phyloP scores from a whole-genome alignment of 1,139 yeast species.

The Kurtzmaniella natalensis region DNA sequence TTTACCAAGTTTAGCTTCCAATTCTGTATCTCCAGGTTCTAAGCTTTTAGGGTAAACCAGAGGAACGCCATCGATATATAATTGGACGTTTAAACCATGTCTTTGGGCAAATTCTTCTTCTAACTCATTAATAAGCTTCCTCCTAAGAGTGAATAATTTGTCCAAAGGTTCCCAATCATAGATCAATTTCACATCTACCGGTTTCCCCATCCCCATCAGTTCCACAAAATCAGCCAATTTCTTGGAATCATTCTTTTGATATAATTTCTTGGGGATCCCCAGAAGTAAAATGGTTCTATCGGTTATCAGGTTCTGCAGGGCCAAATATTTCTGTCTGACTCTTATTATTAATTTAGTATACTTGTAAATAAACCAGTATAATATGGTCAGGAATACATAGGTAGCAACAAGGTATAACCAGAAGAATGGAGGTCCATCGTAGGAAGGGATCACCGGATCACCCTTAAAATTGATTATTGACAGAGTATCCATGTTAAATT shows the following conservation, averaged over 20 bases:
- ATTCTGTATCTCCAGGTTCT: slow-evolving; percentile 1
- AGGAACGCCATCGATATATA: slow-evolving; percentile 29
- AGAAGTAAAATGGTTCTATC: slow-evolving; percentile 87
- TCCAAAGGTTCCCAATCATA: slow-evolving; percentile 53
- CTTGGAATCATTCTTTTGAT: slow-evolving; percentile 34
- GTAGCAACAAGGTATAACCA: slow-evolving; percentile 90
- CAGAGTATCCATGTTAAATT: too few relatives aligned
- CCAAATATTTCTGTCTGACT: slow-evolving; percentile 78
- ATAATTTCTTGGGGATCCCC: slow-evolving; percentile 62
- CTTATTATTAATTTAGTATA: slow-evolving; percentile 71
- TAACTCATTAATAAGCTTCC: slow-evolving; percentile 26
- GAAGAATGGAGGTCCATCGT: slow-evolving; percentile 32
- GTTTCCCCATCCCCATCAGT: slow-evolving; percentile 58
- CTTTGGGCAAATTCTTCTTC: slow-evolving; percentile 45
- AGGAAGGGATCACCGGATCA: slow-evolving; percentile 1
- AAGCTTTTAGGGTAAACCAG: slow-evolving; percentile 16
- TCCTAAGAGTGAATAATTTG: slow-evolving; percentile 35
- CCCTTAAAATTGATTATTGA: slow-evolving; percentile 1
- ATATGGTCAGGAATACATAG: slow-evolving; percentile 71
- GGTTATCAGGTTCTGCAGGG: slow-evolving; percentile 84
- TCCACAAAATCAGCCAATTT: slow-evolving; percentile 52
- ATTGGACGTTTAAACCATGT: slow-evolving; percentile 43
- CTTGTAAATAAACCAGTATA: slow-evolving; percentile 55
- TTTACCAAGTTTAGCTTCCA: slow-evolving; percentile 2
- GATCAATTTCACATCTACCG: slow-evolving; percentile 49